Evolutionary conservation across 2,329 filamentous ascomycete species (phyloP), one percentile per base, ranked within the genome.

Genomic region (Capronia epimyces): DNA sequence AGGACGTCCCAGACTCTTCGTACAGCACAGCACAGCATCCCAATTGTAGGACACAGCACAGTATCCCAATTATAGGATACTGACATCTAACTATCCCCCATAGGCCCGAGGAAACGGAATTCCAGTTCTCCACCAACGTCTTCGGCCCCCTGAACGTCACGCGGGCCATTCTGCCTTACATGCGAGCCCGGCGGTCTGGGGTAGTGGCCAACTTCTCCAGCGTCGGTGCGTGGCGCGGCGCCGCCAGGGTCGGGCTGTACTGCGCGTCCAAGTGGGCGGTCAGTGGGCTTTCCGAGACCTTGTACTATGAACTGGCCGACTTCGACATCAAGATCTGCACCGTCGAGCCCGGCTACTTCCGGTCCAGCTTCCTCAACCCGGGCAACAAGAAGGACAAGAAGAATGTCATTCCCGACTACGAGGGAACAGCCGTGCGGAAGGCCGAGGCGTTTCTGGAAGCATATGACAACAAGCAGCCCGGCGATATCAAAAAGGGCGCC

Each of bases 401-500:
- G 20, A 36, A 40, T n/a, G n/a, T 34, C 10, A 58, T 57, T 42
- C 39, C 39, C 1, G 57, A 60, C 29, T 56, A 54, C 36, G 53
- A 53, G 31, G 53, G 46, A 8, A 47, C 40, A 16, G 47, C 48
- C 9, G 53, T 52, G 12, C 53, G 56, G 13, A 41, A 41, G 32
- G 42, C 41, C 21, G 49, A 55, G 42, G 25, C 50, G 15, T 20
- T 34, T 18, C 39, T 56, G 47, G 43, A 48, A 12, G 21, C 27
- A 7, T 49, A 46, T 9, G 65, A 81, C 53, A 68, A 74, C 13
- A 71, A 74, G 0, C 79, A 83, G 65, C 71, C 68, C 0, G 80
- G 80, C 0, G 78, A 83, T 60, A 71, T 78, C 2, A 65, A 64
- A 15, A 81, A 81, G 67, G 80, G 75, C 0, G 66, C 68, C 6